A percentile compares a stretch with the other conserved stretches of the same genome.
phyloP scores from a whole-genome alignment of 2,329 filamentous ascomycete species.

The Arachnomyces sp. region DNA sequence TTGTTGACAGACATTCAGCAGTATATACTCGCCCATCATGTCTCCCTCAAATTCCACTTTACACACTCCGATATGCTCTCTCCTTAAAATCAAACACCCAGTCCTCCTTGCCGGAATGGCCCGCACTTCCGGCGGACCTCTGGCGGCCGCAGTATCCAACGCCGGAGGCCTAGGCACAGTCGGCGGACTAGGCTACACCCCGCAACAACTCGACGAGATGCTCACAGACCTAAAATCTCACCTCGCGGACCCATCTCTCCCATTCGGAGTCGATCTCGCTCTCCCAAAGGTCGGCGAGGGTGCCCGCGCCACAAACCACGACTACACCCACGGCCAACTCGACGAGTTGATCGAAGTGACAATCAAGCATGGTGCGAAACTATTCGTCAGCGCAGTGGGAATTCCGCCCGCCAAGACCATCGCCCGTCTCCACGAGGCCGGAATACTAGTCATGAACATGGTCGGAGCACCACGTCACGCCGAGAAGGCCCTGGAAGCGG shows the following conservation, averaged over 20 bases:
- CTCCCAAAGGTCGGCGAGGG: constrained; percentile 79
- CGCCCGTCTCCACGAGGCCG: constrained; percentile 66
- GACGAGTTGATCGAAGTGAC: constrained; percentile 82
- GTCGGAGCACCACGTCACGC: constrained; percentile 89
- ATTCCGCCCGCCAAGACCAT: constrained; percentile 71
- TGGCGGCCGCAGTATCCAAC: constrained; percentile 82
- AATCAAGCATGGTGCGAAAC: constrained; percentile 70
- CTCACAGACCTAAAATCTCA: constrained; percentile 77
- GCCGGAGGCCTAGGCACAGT: constrained; percentile 69
- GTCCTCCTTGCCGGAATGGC: constrained; percentile 94
- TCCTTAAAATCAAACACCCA: constrained; percentile 79
- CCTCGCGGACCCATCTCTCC: constrained; percentile 58
- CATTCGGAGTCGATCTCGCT: constrained; percentile 87
- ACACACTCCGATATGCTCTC: constrained; percentile 66
- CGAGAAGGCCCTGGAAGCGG: constrained; percentile 74
- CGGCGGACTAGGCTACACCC: constrained; percentile 60
- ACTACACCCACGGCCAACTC: constrained; percentile 85
- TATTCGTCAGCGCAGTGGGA: constrained; percentile 85
- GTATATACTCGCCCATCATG: constrained; percentile 11
- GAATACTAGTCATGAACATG: constrained; percentile 94
- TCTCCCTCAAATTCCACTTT: constrained; percentile 42
- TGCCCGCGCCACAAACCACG: constrained; percentile 87
- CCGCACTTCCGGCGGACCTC: constrained; percentile 65
- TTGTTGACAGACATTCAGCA: no score
- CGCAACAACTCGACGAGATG: constrained; percentile 68